Evolutionary conservation across 2,329 filamentous ascomycete genomes (phyloP), one percentile per base, ranked within the genome.

Genomic region (Arthrobotrys sinensis): DNA sequence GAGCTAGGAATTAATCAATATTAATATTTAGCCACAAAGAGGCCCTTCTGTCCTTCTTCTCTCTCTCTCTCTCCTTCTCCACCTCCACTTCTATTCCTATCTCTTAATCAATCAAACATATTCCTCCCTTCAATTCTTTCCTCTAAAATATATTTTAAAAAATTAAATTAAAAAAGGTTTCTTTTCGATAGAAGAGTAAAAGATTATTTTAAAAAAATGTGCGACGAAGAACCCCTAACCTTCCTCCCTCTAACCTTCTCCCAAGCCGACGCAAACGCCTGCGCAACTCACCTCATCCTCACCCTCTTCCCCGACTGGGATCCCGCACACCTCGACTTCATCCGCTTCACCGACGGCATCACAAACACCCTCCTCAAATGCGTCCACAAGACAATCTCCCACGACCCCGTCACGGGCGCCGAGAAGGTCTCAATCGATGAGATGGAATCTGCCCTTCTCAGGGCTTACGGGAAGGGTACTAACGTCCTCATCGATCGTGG

Each of bases 331-430:
- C 88, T 99, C 82, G 91, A 96, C 82, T 93, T 98, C 83, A 88
- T 93, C 81, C 91, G 92, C 80, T 99, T 98, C 86, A 99, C 94
- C 45, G 96, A 99, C 83, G 96, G 96, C 83, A 99, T 98, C 86
- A 99, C 96, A 81, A 99, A 99, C 85, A 98, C 94, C 80, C 85
- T 88, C 60, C 83, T 88, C 81, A 87, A 87, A 87, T 82, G 81
- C 50, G 78, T 82, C 45, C 81, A 80, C 67, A 80, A 80, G 28
- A 64, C 38, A 1, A 46, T 77, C 66, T 40, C 73, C 57, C 32
- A n/a, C 55, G 72, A 76, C 28, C 57, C 43, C 3, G 12, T n/a
- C 32, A 71, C 57, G n/a, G 73, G 73, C n/a, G 28, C 64, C 86
- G 81, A 84, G 85, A 81, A 85, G 84, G 71, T 67, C 66, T 57